A percentile compares a stretch with the other conserved stretches of the same genome.
phyloP scores from a whole-genome alignment of 495 filamentous ascomycete genomes.

The Lophiostoma macrostomum region DNA sequence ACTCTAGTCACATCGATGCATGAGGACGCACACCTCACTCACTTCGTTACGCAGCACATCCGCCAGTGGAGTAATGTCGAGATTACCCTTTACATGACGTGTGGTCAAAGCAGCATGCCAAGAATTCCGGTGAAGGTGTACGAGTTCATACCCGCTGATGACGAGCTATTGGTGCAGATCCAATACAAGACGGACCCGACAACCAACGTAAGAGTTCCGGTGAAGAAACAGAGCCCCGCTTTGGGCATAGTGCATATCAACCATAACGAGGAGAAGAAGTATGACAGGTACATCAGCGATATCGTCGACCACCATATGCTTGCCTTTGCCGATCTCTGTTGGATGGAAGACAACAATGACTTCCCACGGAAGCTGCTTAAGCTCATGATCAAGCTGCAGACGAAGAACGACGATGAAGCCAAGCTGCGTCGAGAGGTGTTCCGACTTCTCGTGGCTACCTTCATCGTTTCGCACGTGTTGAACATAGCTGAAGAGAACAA shows the following conservation, averaged over 20 bases:
- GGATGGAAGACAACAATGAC: conserved; percentile 37
- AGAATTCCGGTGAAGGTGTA: conserved; percentile 36
- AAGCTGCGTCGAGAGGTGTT: conserved; percentile 37
- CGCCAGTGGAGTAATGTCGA: conserved; percentile 24
- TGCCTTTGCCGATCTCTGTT: conserved; percentile 35
- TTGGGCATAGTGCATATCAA: conserved; percentile 39
- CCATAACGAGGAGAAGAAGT: conserved; percentile 35
- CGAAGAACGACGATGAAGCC: conserved; percentile 30
- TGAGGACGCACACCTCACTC: conserved; percentile 35
- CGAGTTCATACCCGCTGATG: conserved; percentile 38
- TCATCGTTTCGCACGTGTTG: conserved; percentile 43
- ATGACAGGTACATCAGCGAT: conserved; percentile 39
- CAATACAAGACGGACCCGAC: conserved; percentile 37
- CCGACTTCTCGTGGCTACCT: conserved; percentile 41
- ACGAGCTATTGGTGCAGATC: conserved; percentile 32
- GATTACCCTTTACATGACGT: conserved; percentile 26
- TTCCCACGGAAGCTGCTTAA: conserved; percentile 37
- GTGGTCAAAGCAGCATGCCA: conserved; percentile 22
- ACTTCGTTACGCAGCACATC: conserved; percentile 36
- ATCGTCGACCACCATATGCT: conserved; percentile 38
- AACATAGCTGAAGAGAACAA: conserved; percentile 36
- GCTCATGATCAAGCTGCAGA: conserved; percentile 35
- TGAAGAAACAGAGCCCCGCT: conserved; percentile 38
- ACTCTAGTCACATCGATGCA: conserved; percentile 39
- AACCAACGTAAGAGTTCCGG: conserved; percentile 11